These are phyloP conservation scores for Boeremia lycopersici DNA, from an alignment of 2,329 filamentous ascomycete species.

Conservation along the genomic window DNA sequence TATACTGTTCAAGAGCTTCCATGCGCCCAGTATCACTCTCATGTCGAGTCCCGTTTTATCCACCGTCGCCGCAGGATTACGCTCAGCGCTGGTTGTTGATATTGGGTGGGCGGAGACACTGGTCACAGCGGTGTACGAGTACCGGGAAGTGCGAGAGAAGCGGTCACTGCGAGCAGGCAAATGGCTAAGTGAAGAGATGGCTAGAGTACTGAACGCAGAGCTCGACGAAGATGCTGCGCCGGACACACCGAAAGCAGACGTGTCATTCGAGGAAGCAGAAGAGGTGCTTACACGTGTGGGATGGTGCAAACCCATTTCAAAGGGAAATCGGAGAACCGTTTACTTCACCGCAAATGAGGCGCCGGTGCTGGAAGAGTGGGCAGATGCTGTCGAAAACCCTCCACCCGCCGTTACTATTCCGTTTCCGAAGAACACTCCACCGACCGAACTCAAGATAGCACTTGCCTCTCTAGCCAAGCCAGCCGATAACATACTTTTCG, in stretches of 20 bases:
- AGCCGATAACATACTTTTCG: slow-evolving; percentile 78
- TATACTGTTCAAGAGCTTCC: slow-evolving; percentile 80
- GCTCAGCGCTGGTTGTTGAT: slow-evolving; percentile 86
- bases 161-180: slow-evolving; percentile 78
- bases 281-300: slow-evolving; percentile 75
- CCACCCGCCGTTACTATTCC: slow-evolving; percentile 44
- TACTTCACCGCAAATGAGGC: slow-evolving; percentile 46
- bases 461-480: slow-evolving; percentile 75
- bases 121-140: slow-evolving; percentile 88
- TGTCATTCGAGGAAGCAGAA: slow-evolving; percentile 77
- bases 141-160: slow-evolving; percentile 75
- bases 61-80: slow-evolving; percentile 77
- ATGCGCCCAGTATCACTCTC: slow-evolving; percentile 79
- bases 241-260: slow-evolving; percentile 30
- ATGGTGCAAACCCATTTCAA: slow-evolving; percentile 66
- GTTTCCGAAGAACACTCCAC: slow-evolving; percentile 45
- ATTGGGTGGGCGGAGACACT: slow-evolving; percentile 92
- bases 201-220: slow-evolving; percentile 63
- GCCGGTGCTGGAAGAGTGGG: slow-evolving; percentile 52
- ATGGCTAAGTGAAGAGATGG: slow-evolving; percentile 71
- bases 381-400: slow-evolving; percentile 43
- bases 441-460: slow-evolving; percentile 65
- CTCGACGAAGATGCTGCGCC: slow-evolving; percentile 40
- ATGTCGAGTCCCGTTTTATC: slow-evolving; percentile 77
- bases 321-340: slow-evolving; percentile 37